These are phyloP conservation scores for Hymenochaete sp. DNA, from an alignment of 1,284 basidiomycete species.

Conservation along the genomic window DNA sequence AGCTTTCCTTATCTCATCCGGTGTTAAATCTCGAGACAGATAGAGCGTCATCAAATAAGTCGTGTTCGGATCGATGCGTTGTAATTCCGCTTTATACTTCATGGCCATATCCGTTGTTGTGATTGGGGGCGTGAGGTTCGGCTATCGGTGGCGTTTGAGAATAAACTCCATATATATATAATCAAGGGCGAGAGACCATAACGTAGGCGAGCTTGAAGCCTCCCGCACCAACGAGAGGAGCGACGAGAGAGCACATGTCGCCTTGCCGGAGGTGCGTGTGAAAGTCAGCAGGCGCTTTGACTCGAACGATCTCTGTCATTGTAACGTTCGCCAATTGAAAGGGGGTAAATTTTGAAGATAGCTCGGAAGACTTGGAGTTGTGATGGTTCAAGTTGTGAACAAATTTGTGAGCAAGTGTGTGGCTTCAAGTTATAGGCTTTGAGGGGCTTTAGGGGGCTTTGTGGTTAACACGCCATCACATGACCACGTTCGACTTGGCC, in stretches of 20 bases:
- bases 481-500: neutral
- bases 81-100: conserved; percentile 70
- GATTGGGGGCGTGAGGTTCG: conserved; percentile 91
- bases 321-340: too few species aligned
- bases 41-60: conserved; percentile 97
- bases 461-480: conserved; percentile 4
- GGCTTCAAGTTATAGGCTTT: conserved; percentile 12
- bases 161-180: conserved; percentile 16
- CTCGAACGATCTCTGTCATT: conserved; percentile 33
- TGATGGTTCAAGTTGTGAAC: neutral
- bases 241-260: conserved; percentile 73
- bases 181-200: conserved; percentile 56
- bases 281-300: conserved; percentile 83
- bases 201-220: conserved; percentile 93
- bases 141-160: conserved; percentile 39
- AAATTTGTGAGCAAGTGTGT: too few species aligned
- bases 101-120: conserved; percentile 79
- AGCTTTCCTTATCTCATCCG: conserved; percentile 86
- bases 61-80: conserved; percentile 68
- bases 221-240: conserved; percentile 84
- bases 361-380: too few species aligned
- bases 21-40: conserved; percentile 84
- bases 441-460: neutral
- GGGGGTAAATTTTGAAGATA: too few species aligned
- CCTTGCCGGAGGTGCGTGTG: conserved; percentile 97